Base-by-base conservation (phyloP, 176 grass and related monocot genomes). In the Sorghum bicolor region DNA sequence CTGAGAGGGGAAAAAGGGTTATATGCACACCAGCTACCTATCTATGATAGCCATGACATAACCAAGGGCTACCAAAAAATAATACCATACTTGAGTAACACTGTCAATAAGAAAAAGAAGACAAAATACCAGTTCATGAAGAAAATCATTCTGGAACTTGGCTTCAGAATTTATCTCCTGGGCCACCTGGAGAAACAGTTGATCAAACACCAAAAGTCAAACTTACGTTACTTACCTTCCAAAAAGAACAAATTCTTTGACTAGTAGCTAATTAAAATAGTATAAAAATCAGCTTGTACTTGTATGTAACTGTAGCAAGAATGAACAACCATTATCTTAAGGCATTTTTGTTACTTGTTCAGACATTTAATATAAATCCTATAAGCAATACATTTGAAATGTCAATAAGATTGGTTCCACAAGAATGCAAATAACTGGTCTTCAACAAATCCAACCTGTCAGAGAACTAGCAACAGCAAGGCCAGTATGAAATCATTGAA, bases 111-210 rank as follows among this genome's bases (percentile, higher is more conserved):
- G 72, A 80, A 37, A 39, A 73, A 8, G 16, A 79, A 36, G 29
- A 19, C 25, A 69, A 28, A 61, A 26, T 86, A 92, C 90, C 90
- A 88, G 75, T 86, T 92, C 86, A 43, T 65, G 55, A n/a, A 92
- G 82, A 69, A 92, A 92, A 80, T 88, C 90, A 83, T 86, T 92
- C 72, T 92, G 86, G 62, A 86, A 92, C 60, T 88, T 88, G 67
- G 90, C 90, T 79, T 92, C 90, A 22, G 82, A 52, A 53, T 88
- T 88, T 79, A 92, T 92, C 86, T 92, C 90, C 70, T 88, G 83
- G n/a, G 83, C 86, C 8, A 92, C 90, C 86, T 92, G 83, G 19
- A 73, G 65, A 82, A 85, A 44, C 4, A 1, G 43, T 29, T 33
- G 36, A 75, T 85, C 58, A 74, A 62, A 75, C 13, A 69, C 48